Evolutionary conservation across 192 early-diverging fungal genomes (phyloP).

Genomic region (Chytriomyces sp.): DNA sequence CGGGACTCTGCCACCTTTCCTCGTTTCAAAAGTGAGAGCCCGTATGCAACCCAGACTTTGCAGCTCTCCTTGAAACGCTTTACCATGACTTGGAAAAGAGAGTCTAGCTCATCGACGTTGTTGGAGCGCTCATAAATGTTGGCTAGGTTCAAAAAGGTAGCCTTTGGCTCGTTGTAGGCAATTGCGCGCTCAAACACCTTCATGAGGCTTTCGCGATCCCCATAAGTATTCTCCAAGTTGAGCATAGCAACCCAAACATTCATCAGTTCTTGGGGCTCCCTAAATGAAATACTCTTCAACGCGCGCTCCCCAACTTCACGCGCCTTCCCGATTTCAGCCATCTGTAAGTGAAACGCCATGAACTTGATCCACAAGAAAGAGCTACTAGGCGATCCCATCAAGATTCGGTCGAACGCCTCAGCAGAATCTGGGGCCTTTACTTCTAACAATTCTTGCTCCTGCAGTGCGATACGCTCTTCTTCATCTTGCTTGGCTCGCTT

Average conservation of each 20-base stretch:
- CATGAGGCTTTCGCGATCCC: slow-evolving; percentile 75
- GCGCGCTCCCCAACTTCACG: slow-evolving; percentile 93
- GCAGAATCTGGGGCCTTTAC: slow-evolving; percentile 61
- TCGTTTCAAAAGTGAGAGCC: slow-evolving; percentile 76
- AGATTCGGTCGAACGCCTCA: slow-evolving; percentile 87
- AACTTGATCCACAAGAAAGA: slow-evolving; percentile 99
- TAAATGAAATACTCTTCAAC: slow-evolving; percentile 84
- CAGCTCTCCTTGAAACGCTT: slow-evolving; percentile 87
- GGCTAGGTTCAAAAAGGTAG: slow-evolving; percentile 83
- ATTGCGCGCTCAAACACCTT: slow-evolving; percentile 85
- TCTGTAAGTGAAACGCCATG: slow-evolving; percentile 97
- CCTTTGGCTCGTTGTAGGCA: slow-evolving; percentile 85
- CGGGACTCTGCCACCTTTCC: slow-evolving; percentile 74
- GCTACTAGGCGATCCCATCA: slow-evolving; percentile 92
- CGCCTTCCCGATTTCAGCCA: slow-evolving; percentile 91
- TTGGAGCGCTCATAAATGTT: slow-evolving; percentile 87
- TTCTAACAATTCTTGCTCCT: slow-evolving; percentile 49
- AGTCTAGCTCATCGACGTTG: slow-evolving; percentile 66
- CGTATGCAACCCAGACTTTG: slow-evolving; percentile 90
- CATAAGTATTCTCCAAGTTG: slow-evolving; percentile 96
- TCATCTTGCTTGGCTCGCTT: slow-evolving; percentile 58
- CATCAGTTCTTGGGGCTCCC: slow-evolving; percentile 94
- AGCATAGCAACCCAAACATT: slow-evolving; percentile 97
- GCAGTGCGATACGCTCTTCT: slow-evolving; percentile 53
- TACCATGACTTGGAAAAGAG: slow-evolving; percentile 71